Base-by-base conservation (phyloP, 2,329 filamentous ascomycete genomes). In the Ceratocystis harringtonii region DNA sequence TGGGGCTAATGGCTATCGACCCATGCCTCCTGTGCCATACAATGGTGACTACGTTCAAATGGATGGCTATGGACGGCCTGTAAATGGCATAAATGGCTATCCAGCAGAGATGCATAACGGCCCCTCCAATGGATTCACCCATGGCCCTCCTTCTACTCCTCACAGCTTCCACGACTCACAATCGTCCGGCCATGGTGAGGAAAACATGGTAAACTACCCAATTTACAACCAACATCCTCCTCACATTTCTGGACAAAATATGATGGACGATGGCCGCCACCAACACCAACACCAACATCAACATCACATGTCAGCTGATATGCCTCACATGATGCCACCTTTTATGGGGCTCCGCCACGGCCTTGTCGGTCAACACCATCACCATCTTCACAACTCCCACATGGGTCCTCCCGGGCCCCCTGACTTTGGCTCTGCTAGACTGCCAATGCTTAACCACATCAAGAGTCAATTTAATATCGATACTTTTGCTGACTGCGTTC, bases 141-240 rank as follows among this genome's bases (percentile, higher is more conserved):
- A 74, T 69, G 81, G 81, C 70, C 80, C 79, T 2, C 80, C 82
- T 1, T 78, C 80, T 1, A 84, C 82, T 1, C 80, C 82, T 22
- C 66, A 82, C 68, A 85, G 82, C 72, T 84, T 83, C 70, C 83
- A 84, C 65, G 83, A 79, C 44, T 85, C 84, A 1, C 83, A 84
- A 68, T 78, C 81, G 44, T 84, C 83, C 1, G 76, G 74, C 4
- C 77, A 78, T 55, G 76, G 74, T 17, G 79, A 78, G 48, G 78
- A 80, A 12, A 76, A 74, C 36, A 48, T 67, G 55, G 65, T 63
- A 55, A 61, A 41, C 70, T 43, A 52, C 22, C 60, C 62, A 7
- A 55, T 63, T 3, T 62, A 62, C 61, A 62, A 36, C 43, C 61
- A 62, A 48, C 61, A 30, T 17, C 61, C 61, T 28, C 28, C 61